Evolutionary conservation across 805 yeast species (phyloP).

Genomic region (Zygoascus flipseniorum): DNA sequence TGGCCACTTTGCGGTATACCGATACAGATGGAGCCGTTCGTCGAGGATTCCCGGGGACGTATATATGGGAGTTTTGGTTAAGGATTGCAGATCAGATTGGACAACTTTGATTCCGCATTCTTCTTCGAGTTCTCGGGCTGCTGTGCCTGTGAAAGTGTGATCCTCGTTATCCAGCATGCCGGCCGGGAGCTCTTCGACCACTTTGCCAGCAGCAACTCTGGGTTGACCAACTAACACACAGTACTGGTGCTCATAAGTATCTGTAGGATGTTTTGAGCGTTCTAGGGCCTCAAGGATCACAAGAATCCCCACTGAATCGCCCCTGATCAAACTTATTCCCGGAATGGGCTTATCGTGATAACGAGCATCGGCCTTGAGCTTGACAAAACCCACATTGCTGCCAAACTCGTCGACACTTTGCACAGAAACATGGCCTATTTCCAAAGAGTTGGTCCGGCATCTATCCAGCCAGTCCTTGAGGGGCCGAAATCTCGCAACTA

Average conservation of each 20-base stretch:
- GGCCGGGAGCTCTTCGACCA: slow-evolving; percentile 22
- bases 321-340: slow-evolving; percentile 23
- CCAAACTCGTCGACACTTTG: neutral
- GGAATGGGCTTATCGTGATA: slow-evolving; percentile 17
- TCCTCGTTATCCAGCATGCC: slow-evolving; percentile 23
- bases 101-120: slow-evolving; percentile 20
- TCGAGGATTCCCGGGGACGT: slow-evolving; percentile 17
- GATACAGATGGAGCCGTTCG: slow-evolving; percentile 10
- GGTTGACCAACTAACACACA: slow-evolving; percentile 19
- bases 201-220: slow-evolving; percentile 18
- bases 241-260: too few species aligned
- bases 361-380: slow-evolving; percentile 17
- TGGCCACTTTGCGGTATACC: slow-evolving; percentile 2
- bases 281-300: slow-evolving; percentile 16
- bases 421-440: neutral
- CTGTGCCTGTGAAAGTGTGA: slow-evolving; percentile 19
- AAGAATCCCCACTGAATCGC: slow-evolving; percentile 20
- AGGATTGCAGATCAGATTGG: neutral
- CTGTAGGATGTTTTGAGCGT: slow-evolving; percentile 10
- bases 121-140: slow-evolving; percentile 22
- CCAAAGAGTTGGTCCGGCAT: neutral
- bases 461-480: slow-evolving; percentile 7
- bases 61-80: slow-evolving; percentile 11
- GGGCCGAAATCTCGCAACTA: slow-evolving; percentile 6
- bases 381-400: slow-evolving; percentile 19